phyloP scores from a whole-genome alignment of 2,329 filamentous ascomycete genomes.

The Verruconis gallopava region DNA sequence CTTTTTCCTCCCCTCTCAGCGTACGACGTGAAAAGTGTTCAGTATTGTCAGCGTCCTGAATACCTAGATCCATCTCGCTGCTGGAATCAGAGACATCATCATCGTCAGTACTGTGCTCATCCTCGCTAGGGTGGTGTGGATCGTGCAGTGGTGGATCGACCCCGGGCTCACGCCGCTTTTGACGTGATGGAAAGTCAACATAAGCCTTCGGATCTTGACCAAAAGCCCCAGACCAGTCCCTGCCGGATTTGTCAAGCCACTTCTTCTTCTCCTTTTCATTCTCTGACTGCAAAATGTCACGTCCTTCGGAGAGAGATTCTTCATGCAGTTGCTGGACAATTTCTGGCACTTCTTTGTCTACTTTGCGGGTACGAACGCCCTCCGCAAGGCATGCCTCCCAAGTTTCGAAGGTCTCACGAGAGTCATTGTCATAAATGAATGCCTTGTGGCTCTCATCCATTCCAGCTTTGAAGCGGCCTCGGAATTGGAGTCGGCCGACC shows the following conservation, averaged over 20 bases:
- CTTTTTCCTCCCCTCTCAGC: background rate
- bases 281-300: slow-evolving; percentile 66
- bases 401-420: slow-evolving; percentile 82
- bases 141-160: slow-evolving; percentile 39
- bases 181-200: slow-evolving; percentile 33
- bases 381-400: slow-evolving; percentile 89
- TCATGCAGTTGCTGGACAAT: slow-evolving; percentile 67
- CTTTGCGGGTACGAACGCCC: slow-evolving; percentile 61
- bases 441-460: slow-evolving; percentile 74
- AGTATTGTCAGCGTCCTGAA: slow-evolving; percentile 40
- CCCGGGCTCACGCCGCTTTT: slow-evolving; percentile 44
- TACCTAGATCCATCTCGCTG: slow-evolving; percentile 40
- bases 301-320: slow-evolving; percentile 61
- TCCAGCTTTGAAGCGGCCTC: slow-evolving; percentile 73
- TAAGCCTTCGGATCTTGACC: slow-evolving; percentile 58
- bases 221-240: slow-evolving; percentile 80
- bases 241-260: slow-evolving; percentile 69
- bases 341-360: slow-evolving; percentile 60
- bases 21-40: slow-evolving; percentile 4
- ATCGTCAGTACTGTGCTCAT: slow-evolving; percentile 27
- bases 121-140: slow-evolving; percentile 33
- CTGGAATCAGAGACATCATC: slow-evolving; percentile 29
- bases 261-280: slow-evolving; percentile 58
- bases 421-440: slow-evolving; percentile 78
- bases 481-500: slow-evolving; percentile 70